Conservation (phyloP, 192 early-diverging fungal species). For the Haplosporangium gracile region DNA sequence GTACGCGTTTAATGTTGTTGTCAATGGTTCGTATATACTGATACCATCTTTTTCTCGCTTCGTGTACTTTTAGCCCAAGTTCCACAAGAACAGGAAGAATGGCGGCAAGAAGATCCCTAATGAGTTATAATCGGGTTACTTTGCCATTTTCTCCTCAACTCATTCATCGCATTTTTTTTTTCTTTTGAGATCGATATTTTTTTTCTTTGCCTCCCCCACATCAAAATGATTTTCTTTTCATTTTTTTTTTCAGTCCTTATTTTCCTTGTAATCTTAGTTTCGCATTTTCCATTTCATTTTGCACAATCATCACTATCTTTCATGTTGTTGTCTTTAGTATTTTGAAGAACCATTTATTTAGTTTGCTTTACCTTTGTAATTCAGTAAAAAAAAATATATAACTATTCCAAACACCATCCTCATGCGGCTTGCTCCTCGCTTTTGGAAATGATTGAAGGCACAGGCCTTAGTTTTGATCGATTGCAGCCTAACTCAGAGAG, state of each 20-base stretch:
- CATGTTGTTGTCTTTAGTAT: no score
- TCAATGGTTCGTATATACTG: neutral
- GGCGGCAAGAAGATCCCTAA: conserved; percentile 38
- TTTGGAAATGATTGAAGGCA: no score
- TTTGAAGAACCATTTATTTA: no score
- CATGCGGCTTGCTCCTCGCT: neutral
- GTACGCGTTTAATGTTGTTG: neutral
- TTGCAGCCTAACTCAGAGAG: neutral
- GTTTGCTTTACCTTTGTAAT: no score
- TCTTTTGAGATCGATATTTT: neutral
- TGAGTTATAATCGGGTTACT: neutral
- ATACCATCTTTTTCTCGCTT: neutral
- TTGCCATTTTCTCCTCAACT: neutral
- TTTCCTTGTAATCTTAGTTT: no score
- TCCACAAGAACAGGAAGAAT: conserved; percentile 36
- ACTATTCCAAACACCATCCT: no score
- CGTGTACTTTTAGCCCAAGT: conserved; percentile 30
- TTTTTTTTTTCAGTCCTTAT: no score
- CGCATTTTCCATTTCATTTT: no score
- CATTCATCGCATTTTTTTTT: neutral
- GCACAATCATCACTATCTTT: no score
- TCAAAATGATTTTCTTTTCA: neutral
- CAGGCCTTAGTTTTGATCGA: no score
- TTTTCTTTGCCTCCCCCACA: neutral
- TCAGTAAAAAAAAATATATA: no score